Base-by-base conservation (phyloP, 768 basidiomycete genomes). In the Kwoniella sp. region DNA sequence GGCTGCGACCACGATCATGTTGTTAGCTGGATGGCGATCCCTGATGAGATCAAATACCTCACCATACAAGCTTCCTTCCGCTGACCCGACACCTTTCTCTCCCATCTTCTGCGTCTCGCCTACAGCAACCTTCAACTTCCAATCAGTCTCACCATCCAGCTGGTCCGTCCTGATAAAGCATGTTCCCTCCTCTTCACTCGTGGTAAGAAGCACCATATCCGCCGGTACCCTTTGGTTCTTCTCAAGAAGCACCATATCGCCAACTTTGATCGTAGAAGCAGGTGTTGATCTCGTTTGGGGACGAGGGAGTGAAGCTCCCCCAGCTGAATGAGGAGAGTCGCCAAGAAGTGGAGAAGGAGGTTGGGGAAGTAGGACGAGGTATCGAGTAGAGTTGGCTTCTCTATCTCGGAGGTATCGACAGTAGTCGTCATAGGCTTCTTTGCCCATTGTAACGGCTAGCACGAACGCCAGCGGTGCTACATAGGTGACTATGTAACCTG, bases 351-450 rank as follows among this genome's bases (percentile, higher is more conserved):
- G 19, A 83, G 70, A 60, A 22, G 68, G 64, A 24, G 64, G 61
- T 51, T 70, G 83, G 3, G 85, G 85, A 58, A 88, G 86, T n/a
- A 97, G 84, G 58, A 90, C 84, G 59, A 90, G 85, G 79, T 97
- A 98, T 68, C 88, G 88, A 63, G 91, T 88, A 0, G 93, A 96
- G 77, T 99, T 99, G 60, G 96, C 93, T 79, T 97, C 92, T 46
- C 87, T 85, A 80, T 98, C 96, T 52, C 96, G 88, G 9, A 88
- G 85, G 73, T 94, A 85, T 25, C 95, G 91, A 74, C 92, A 90
- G 83, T 96, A 97, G 82, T 99, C 95, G 78, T 99, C 96, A 74
- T 92, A 95, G 1, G 96, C 96, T 80, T 99, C 96, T 79, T 99
- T 99, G 22, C 95, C 95, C 86, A 98, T 94, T 1, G 96, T 98